Conservation (phyloP, 176 grass and related monocot genomes). For the Ensete ventricosum region DNA sequence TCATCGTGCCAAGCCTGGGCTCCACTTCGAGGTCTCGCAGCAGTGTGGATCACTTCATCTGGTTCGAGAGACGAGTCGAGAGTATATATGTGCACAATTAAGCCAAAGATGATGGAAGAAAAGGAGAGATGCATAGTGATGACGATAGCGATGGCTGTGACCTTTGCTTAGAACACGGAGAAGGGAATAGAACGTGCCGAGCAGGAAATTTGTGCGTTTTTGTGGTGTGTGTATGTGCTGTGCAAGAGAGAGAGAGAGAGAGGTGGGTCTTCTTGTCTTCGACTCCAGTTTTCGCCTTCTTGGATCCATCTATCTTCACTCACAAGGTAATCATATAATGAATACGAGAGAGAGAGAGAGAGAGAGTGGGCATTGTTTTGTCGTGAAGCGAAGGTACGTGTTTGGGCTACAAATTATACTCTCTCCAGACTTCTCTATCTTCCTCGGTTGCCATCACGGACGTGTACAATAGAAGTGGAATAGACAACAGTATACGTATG, state of each 20-base stretch:
- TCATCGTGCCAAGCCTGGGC: slow-evolving; percentile 28
- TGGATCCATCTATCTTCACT: slow-evolving; percentile 68
- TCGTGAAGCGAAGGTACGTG: slow-evolving; percentile 64
- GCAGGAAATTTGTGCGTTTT: slow-evolving; percentile 1
- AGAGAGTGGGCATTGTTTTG: slow-evolving; percentile 62
- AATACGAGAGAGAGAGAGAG: slow-evolving; percentile 34
- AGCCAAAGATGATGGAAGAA: slow-evolving; percentile 12
- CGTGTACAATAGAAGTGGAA: background rate
- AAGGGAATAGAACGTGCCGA: slow-evolving; percentile 24
- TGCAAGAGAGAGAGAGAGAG: slow-evolving; percentile 7
- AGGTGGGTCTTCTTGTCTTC: slow-evolving; percentile 78
- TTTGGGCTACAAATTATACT: slow-evolving; percentile 68
- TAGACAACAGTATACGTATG: background rate
- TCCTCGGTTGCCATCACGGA: slow-evolving; percentile 18
- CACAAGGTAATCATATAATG: slow-evolving; percentile 60
- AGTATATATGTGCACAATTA: background rate
- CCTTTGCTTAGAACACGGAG: slow-evolving; percentile 89
- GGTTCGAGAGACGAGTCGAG: slow-evolving; percentile 17
- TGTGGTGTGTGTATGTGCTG: slow-evolving; percentile 31
- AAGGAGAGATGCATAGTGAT: slow-evolving; percentile 55
- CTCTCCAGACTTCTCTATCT: slow-evolving; percentile 3
- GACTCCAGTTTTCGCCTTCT: slow-evolving; percentile 83
- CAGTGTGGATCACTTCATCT: background rate
- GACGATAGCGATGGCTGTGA: slow-evolving; percentile 61
- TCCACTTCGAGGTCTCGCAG: background rate